Evolutionary conservation across 2,329 filamentous ascomycete species (phyloP), one percentile per base, ranked within the genome.

Genomic region (Geoglossum cookeanum): DNA sequence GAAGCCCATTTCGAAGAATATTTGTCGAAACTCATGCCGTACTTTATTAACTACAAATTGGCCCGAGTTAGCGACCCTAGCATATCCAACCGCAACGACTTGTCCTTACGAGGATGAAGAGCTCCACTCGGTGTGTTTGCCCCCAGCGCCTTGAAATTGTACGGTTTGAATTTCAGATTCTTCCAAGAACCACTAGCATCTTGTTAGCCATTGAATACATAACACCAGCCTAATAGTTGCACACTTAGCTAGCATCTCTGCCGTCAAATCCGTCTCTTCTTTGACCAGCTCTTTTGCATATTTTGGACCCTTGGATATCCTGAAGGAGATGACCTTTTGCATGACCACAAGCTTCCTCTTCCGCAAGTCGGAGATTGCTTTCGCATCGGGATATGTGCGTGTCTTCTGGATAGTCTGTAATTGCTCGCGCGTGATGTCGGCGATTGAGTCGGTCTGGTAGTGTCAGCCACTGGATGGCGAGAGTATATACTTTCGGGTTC

Each of bases 1-100:
- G 74, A 97, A 98, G 56, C 91, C 92, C 83, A 95, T 94, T 69
- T 95, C 89, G 73, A 98, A 97, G 81, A 98, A 98, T 68, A 98
- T 96, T 68, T 92, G 86, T 59, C 92, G 79, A 78, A 98, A 95
- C 72, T 97, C 92, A 65, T 87, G 80, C 64, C 92, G 85, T 65
- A 97, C 91, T 76, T 97, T 97, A 74, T 89, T 96, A 63, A 98
- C 74, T 67, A 83, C 48, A 81, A 67, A 9, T 22, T 78, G 84
- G 66, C 78, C 70, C 13, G 80, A 78, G 55, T 80, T 80, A 13
- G 80, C 74, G 61, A 76, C 74, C 68, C 83, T 80, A 63, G 80
- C 77, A 15, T 45, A 35, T 17, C 9, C 1, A 29, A 2, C 77
- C 73, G 27, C 80, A 83, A 72, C 2, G 76, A 74, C 55, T 74